Conservation (phyloP, 1,284 basidiomycete genomes). For the Polyporus tsugae region DNA sequence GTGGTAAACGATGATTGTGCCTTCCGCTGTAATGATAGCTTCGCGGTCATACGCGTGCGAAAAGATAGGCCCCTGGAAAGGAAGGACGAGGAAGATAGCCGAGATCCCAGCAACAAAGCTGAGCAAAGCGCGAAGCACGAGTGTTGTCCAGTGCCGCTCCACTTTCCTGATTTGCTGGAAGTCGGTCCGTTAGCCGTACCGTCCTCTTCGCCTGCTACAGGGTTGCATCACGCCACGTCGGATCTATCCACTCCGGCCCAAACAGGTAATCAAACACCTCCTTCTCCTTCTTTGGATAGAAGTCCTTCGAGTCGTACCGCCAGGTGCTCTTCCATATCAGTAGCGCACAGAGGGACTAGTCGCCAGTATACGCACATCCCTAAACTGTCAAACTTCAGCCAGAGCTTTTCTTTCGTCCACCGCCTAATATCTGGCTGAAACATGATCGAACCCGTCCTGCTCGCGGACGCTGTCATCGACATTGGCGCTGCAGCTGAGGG, state of each 20-base stretch:
- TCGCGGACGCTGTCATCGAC: not conserved
- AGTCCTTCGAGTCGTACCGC: slow-evolving; percentile 64
- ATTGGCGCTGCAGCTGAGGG: too few relatives aligned
- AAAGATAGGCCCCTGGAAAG: too few relatives aligned
- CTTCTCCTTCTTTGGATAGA: slow-evolving; percentile 67
- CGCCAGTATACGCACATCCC: slow-evolving; percentile 64
- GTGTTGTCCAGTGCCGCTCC: not conserved
- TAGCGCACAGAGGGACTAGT: not conserved
- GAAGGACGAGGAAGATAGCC: not conserved
- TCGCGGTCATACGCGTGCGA: too few relatives aligned
- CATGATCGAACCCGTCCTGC: slow-evolving; percentile 82
- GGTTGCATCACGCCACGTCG: slow-evolving; percentile 74
- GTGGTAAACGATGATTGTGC: too few relatives aligned
- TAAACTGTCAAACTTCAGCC: slow-evolving; percentile 82
- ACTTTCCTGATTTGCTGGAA: not conserved
- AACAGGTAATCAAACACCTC: slow-evolving; percentile 77
- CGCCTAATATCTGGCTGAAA: slow-evolving; percentile 80
- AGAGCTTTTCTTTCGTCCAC: slow-evolving; percentile 72
- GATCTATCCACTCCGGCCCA: slow-evolving; percentile 74
- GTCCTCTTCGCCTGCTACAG: slow-evolving; percentile 8
- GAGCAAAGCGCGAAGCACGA: not conserved
- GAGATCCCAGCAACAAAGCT: not conserved
- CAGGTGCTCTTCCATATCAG: slow-evolving; percentile 53
- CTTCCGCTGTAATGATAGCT: too few relatives aligned
- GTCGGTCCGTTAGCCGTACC: not conserved